Base-by-base conservation (phyloP, 192 early-diverging fungal genomes). In the Gamsiella multidivaricata region DNA sequence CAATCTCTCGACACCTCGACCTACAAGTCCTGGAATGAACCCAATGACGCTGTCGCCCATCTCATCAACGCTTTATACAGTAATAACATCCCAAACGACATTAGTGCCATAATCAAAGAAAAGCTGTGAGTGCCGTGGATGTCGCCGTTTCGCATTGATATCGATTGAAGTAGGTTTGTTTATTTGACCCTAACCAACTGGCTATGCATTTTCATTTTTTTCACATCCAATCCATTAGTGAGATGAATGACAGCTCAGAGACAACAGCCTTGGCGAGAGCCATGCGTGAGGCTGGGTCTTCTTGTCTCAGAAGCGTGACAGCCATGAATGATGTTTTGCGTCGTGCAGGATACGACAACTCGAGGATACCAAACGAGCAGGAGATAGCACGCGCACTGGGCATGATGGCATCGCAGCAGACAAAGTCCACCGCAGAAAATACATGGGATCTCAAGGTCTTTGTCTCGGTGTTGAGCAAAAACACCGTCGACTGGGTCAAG, bases 391-490 rank as follows among this genome's bases (percentile, higher is more conserved):
- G 86, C 25, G 74, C 79, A 7, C 46, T 94, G 31, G 87, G 85
- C n/a, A 86, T 90, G 83, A 93, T 94, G 87, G 85, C 57, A 18
- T 69, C 57, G 46, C 79, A 58, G 37, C 74, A 67, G 18, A 53
- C 81, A 49, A 86, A 62, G 39, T 63, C 76, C 3, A 70, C 73
- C 20, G 54, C 80, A 4, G 72, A 81, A 7, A 76, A 74, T 15
- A 73, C 71, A 0, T 93, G 90, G 92, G 82, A 92, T 71, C 83
- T 91, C 9, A 89, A 90, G 18, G 73, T 82, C 33, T 88, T 93
- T 71, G 84, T 85, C 3, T 53, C 80, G 0, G 82, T 74, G 20
- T 56, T 91, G 9, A 85, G 89, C 88, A 54, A 66, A 78, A 68
- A 58, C 42, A 28, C 26, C 10, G 41, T 80, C 17, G 85, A 93